phyloP scores from a whole-genome alignment of 257 asterid genomes.

The Petunia axillaris region DNA sequence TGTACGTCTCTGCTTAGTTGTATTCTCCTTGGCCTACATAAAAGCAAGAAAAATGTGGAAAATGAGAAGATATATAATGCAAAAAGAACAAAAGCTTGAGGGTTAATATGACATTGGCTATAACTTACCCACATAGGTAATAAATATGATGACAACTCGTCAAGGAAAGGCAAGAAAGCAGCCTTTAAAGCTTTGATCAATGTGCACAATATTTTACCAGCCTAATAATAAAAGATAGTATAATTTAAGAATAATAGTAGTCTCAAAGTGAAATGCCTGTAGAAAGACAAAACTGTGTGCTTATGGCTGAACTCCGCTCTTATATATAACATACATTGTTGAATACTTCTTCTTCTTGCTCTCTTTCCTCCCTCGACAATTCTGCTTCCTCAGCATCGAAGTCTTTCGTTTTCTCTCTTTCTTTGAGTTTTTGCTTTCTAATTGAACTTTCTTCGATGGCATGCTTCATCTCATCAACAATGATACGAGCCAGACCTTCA shows the following conservation, averaged over 20 bases:
- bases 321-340: conserved; percentile 64
- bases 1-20: conserved; percentile 92
- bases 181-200: too few relatives aligned
- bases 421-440: too few relatives aligned
- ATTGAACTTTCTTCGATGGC: conserved; percentile 54
- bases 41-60: neutral
- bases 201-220: too few relatives aligned
- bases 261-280: conserved; percentile 43
- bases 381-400: conserved; percentile 46
- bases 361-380: conserved; percentile 88
- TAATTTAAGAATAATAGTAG: too few relatives aligned
- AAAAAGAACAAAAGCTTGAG: conserved; percentile 44
- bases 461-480: conserved; percentile 85
- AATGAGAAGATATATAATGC: conserved; percentile 87
- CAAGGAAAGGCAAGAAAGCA: too few relatives aligned
- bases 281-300: conserved; percentile 82
- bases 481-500: conserved; percentile 74
- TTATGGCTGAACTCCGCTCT: conserved; percentile 32
- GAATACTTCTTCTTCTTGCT: conserved; percentile 96
- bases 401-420: too few relatives aligned
- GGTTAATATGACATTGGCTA: too few relatives aligned
- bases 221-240: too few relatives aligned
- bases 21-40: conserved; percentile 83
- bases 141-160: too few relatives aligned
- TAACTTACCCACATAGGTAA: too few relatives aligned